phyloP scores from a whole-genome alignment of 108 stramenopile genomes.

The Conticribra guillardii region DNA sequence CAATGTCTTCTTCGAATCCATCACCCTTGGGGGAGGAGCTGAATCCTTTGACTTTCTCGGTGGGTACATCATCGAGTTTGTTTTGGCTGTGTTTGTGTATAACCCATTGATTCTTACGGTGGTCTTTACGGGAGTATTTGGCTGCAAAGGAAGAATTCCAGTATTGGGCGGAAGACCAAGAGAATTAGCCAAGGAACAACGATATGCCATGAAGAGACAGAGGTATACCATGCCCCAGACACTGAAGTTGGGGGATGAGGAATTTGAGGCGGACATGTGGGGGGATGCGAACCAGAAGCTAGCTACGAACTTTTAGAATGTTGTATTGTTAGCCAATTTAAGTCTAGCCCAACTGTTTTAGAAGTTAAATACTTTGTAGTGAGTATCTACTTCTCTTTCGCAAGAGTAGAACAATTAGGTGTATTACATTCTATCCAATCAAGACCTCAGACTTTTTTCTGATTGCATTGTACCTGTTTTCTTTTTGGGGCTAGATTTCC shows the following conservation, averaged over 20 bases:
- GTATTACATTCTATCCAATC: too few species aligned
- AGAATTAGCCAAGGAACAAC: conserved; percentile 50
- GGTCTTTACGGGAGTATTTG: conserved; percentile 65
- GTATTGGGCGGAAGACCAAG: conserved; percentile 66
- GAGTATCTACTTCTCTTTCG: too few species aligned
- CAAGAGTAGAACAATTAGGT: too few species aligned
- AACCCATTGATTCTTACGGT: conserved; percentile 65
- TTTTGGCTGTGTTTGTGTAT: conserved; percentile 67
- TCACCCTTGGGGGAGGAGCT: conserved; percentile 29
- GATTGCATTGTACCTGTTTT: too few species aligned
- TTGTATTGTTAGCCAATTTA: too few species aligned
- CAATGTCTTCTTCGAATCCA: conserved; percentile 34
- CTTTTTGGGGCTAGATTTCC: too few species aligned
- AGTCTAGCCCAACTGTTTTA: too few species aligned
- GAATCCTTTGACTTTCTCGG: conserved; percentile 63
- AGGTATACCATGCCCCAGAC: conserved; percentile 39
- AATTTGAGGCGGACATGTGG: conserved; percentile 46
- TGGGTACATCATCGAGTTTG: conserved; percentile 66
- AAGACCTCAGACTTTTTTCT: too few species aligned
- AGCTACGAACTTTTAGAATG: conserved; percentile 33
- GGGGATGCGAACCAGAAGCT: conserved; percentile 29
- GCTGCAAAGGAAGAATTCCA: conserved; percentile 57
- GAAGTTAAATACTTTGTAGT: too few species aligned
- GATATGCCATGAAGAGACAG: conserved; percentile 43
- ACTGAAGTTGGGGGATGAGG: conserved; percentile 42